Evolutionary conservation across 257 asterid genomes (phyloP).

Genomic region (Hygrophila difformis): DNA sequence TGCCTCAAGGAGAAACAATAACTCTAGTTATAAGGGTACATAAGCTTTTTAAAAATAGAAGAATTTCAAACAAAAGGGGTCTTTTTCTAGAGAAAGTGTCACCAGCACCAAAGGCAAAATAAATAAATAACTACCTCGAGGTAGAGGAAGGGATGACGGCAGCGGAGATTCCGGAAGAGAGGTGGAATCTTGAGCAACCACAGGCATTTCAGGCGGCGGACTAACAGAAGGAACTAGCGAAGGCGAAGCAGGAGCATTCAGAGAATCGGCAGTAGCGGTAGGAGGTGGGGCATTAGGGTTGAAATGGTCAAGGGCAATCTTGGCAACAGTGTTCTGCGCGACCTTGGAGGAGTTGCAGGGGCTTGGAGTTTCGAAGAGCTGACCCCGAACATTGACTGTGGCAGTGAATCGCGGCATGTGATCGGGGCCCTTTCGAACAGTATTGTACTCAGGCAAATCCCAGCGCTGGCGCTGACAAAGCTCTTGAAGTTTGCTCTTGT

Average conservation of each 20-base stretch:
- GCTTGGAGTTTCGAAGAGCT: conserved; percentile 29
- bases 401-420: conserved; percentile 59
- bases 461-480: conserved; percentile 41
- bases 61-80: too few relatives aligned
- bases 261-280: neutral
- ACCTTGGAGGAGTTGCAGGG: conserved; percentile 42
- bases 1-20: too few relatives aligned
- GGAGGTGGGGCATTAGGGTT: conserved; percentile 6
- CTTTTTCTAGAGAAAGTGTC: too few relatives aligned
- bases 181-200: neutral
- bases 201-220: conserved; percentile 5
- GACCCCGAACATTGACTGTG: conserved; percentile 31
- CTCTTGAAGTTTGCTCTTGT: conserved; percentile 57
- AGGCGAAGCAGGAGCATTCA: neutral
- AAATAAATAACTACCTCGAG: conserved; percentile 20
- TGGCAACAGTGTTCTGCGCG: conserved; percentile 57
- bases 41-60: too few relatives aligned
- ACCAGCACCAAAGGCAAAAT: neutral
- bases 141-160: conserved; percentile 30
- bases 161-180: conserved; percentile 21
- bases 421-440: conserved; percentile 41
- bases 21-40: too few relatives aligned
- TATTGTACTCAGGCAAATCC: conserved; percentile 47
- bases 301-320: conserved; percentile 29
- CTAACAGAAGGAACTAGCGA: neutral